Percentiles rank a stretch among this genome's conserved stretches.
phyloP scores from a whole-genome alignment of 2,329 filamentous ascomycete species.

The Onygenales sp. region DNA sequence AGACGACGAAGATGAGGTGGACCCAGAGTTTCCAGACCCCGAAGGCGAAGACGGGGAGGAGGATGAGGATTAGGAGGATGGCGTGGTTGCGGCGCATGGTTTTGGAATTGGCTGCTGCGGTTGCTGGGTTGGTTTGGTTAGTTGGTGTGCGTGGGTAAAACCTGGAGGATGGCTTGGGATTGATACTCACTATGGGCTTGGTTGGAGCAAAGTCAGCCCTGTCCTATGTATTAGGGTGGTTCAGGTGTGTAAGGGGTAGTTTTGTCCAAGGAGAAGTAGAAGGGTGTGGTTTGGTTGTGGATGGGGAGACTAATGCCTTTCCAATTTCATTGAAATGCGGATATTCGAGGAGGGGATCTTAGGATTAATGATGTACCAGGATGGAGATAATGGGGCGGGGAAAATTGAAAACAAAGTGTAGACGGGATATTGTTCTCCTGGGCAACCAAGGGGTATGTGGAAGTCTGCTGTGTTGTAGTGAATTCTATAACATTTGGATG shows the following conservation, averaged over 20 bases:
- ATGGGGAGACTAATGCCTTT: too few species aligned
- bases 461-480: not conserved
- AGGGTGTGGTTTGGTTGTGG: too few species aligned
- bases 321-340: too few species aligned
- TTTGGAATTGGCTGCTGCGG: not conserved
- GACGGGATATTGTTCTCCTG: not conserved
- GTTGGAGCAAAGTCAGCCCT: too few species aligned
- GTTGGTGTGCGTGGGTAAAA: not conserved
- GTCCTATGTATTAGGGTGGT: too few species aligned
- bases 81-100: conserved; percentile 15
- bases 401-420: not conserved
- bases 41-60: conserved; percentile 14
- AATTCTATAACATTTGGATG: not conserved
- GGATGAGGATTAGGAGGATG: conserved; percentile 17
- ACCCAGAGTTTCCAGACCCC: conserved; percentile 14
- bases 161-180: too few species aligned
- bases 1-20: conserved; percentile 8
- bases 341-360: too few species aligned
- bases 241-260: too few species aligned
- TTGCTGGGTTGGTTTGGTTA: not conserved
- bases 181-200: too few species aligned
- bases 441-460: not conserved
- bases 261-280: too few species aligned
- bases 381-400: not conserved
- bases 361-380: too few species aligned